Evolutionary conservation across 306 rosid species (phyloP).

Genomic region (Lablab purpureus): DNA sequence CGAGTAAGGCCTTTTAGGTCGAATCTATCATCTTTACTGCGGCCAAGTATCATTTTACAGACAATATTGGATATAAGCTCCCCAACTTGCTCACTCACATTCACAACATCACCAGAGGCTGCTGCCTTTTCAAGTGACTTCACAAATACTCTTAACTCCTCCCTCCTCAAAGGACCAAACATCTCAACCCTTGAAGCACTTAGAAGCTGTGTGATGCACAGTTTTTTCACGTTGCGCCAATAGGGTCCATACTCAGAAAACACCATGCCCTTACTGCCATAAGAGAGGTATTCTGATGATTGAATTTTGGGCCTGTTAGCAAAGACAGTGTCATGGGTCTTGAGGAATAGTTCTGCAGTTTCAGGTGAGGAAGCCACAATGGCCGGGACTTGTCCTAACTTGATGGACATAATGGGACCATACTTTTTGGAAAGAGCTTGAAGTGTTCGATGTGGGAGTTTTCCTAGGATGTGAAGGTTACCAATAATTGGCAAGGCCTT

Average conservation of each 20-base stretch:
- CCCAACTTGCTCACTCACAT: background rate
- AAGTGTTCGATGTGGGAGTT: constrained; percentile 45
- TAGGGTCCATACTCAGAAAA: constrained; percentile 37
- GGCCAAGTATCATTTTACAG: constrained; percentile 21
- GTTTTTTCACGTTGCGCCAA: constrained; percentile 50
- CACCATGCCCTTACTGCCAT: constrained; percentile 25
- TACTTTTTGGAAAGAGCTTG: constrained; percentile 44
- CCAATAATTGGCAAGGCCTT: constrained; percentile 49
- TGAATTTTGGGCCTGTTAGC: constrained; percentile 33
- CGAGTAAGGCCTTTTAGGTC: constrained; percentile 19
- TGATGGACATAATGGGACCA: constrained; percentile 56
- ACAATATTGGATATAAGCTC: background rate
- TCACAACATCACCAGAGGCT: constrained; percentile 4
- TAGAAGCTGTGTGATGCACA: constrained; percentile 38
- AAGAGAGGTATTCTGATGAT: background rate
- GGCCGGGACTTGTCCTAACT: constrained; percentile 45
- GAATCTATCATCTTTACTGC: constrained; percentile 10
- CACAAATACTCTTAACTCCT: background rate
- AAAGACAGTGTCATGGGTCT: constrained; percentile 51
- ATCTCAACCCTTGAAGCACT: constrained; percentile 32
- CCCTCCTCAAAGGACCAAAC: constrained; percentile 42
- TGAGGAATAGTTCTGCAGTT: constrained; percentile 60
- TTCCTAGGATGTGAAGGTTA: constrained; percentile 55
- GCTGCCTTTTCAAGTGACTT: constrained; percentile 2
- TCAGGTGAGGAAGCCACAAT: constrained; percentile 51